Base-by-base conservation (phyloP, 768 basidiomycete species). In the Hypsizygus marmoreus region DNA sequence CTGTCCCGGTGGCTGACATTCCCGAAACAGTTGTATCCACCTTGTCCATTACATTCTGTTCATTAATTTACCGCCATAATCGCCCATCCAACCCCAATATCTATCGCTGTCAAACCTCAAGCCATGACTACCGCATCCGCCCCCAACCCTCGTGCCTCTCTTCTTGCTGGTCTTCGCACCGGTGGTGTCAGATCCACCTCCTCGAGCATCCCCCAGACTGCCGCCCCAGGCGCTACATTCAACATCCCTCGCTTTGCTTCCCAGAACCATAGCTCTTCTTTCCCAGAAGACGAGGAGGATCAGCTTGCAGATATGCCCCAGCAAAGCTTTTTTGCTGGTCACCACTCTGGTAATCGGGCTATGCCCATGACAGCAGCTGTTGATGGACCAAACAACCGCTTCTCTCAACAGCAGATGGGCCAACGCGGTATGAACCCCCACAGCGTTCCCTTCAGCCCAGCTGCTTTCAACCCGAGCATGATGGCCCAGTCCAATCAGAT, bases 131-230 rank as follows among this genome's bases (percentile, higher is more conserved):
- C 72, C 61, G 58, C 69, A 47, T 68, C 69, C 17, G 45, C 59
- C 40, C 60, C 76, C 57, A 84, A 75, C 65, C 70, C 73, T 52
- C 88, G 91, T 58, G 89, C 91, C 40, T 88, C 88, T 51, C 89
- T 93, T 61, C 88, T 93, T 66, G 76, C 86, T 49, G 89, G 88
- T 57, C 88, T 93, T 61, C 87, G 91, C 64, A 93, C 91, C 43
- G 91, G 91, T 63, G 91, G 91, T 38, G 91, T 93, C 49, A 86
- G 91, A 57, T 84, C 90, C n/a, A 60, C 76, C 34, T 87, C 88
- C 45, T 65, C 66, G 45, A 62, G 67, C 39, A 66, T 80, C 14
- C 86, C 88, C 31, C 83, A 86, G 66, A 84, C 86, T 36, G 84
- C 88, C 43, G 81, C 82, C 19, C 81, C 84, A 17, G 63, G 73